These are phyloP conservation scores for Verticillium alfalfae DNA, from an alignment of 2,329 filamentous ascomycete species.

Conservation along the genomic window DNA sequence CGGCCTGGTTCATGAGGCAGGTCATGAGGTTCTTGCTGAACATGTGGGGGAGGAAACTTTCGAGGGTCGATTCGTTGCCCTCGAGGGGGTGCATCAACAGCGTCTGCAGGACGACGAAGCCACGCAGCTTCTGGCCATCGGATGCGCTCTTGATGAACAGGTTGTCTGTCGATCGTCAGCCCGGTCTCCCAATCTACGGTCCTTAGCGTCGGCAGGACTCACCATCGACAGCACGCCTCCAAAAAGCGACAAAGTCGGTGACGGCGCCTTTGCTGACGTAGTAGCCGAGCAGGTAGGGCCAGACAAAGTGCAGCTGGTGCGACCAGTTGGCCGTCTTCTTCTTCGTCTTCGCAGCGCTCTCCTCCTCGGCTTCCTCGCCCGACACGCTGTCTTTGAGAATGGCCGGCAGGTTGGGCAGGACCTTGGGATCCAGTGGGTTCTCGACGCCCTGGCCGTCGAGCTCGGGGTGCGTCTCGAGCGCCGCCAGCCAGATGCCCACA, in stretches of 20 bases:
- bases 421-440: slow-evolving; percentile 66
- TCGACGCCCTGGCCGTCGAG: slow-evolving; percentile 68
- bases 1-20: slow-evolving; percentile 77
- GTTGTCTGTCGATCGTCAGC: slow-evolving; percentile 52
- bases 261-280: slow-evolving; percentile 34
- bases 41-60: slow-evolving; percentile 37
- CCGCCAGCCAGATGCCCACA: slow-evolving; percentile 78
- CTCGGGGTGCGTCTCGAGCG: slow-evolving; percentile 57
- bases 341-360: slow-evolving; percentile 24
- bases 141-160: slow-evolving; percentile 79
- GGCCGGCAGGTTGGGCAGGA: slow-evolving; percentile 63
- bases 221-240: slow-evolving; percentile 84
- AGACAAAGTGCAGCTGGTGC: slow-evolving; percentile 79
- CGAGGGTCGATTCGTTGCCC: slow-evolving; percentile 21
- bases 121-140: slow-evolving; percentile 85
- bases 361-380: slow-evolving; percentile 31
- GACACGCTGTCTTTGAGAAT: slow-evolving; percentile 71
- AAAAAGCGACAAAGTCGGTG: slow-evolving; percentile 68
- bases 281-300: slow-evolving; percentile 68
- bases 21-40: slow-evolving; percentile 82
- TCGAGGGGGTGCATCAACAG: slow-evolving; percentile 51
- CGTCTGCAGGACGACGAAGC: slow-evolving; percentile 81
- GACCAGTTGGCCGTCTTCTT: slow-evolving; percentile 69
- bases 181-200: neutral
- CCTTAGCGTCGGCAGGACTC: slow-evolving; percentile 24